These are phyloP conservation scores for Ceratobasidium sp. DNA, from an alignment of 1,284 basidiomycete species.

Conservation along the genomic window DNA sequence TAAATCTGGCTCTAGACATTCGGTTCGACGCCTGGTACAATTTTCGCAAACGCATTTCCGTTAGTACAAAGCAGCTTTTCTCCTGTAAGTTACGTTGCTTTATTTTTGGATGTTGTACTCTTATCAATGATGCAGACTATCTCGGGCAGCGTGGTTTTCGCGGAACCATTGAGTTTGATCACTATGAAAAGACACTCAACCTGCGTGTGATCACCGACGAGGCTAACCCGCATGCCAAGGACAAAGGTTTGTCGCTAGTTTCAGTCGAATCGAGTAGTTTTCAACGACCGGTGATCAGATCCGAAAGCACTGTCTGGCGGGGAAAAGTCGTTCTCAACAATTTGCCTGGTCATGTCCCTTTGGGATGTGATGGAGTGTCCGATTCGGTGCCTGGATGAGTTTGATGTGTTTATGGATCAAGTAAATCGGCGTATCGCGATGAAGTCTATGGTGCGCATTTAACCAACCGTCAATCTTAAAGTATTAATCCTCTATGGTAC, in stretches of 20 bases:
- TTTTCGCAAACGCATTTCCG: conserved; percentile 87
- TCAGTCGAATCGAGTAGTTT: neutral
- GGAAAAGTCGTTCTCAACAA: conserved; percentile 97
- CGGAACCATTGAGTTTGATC: conserved; percentile 88
- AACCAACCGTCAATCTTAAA: neutral
- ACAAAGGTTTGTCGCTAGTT: conserved; percentile 31
- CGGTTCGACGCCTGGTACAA: conserved; percentile 85
- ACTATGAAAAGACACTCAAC: conserved; percentile 73
- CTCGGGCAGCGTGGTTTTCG: conserved; percentile 88
- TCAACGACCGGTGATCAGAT: conserved; percentile 62
- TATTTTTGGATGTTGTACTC: neutral
- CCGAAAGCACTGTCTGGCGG: conserved; percentile 80
- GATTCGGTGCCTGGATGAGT: conserved; percentile 90
- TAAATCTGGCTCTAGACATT: conserved; percentile 48
- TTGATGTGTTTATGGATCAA: conserved; percentile 96
- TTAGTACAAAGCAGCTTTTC: conserved; percentile 74
- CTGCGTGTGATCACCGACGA: conserved; percentile 68
- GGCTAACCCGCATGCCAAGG: conserved; percentile 39
- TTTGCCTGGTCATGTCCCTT: conserved; percentile 60
- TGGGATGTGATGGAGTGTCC: conserved; percentile 60
- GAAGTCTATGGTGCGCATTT: conserved; percentile 83
- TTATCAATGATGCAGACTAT: conserved; percentile 66
- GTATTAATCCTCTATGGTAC: conserved; percentile 40
- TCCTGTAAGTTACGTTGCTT: conserved; percentile 19
- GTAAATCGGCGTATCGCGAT: conserved; percentile 92